phyloP scores from a whole-genome alignment of 1,284 basidiomycete genomes.

The Moesziomyces sp. region DNA sequence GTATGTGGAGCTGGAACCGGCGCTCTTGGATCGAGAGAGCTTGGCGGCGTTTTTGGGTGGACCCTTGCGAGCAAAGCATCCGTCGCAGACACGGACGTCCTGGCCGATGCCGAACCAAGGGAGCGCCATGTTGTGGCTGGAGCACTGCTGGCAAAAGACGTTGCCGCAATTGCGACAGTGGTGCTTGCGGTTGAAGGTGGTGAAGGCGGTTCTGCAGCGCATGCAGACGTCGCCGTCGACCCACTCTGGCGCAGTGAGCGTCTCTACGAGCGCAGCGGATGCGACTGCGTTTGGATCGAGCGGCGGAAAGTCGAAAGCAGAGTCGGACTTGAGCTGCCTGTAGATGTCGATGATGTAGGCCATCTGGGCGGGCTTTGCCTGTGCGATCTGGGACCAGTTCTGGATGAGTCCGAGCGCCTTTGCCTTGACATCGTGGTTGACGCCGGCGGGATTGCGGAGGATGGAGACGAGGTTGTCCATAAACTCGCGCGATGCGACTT shows the following conservation, averaged over 20 bases:
- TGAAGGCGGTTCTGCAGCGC: slow-evolving; percentile 89
- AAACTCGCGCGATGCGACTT: slow-evolving; percentile 79
- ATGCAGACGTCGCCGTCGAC: slow-evolving; percentile 94
- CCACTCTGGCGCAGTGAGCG: slow-evolving; percentile 83
- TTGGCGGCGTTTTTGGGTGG: slow-evolving; percentile 53
- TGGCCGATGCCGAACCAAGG: slow-evolving; percentile 95
- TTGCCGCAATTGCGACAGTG: slow-evolving; percentile 98
- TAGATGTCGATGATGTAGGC: slow-evolving; percentile 65
- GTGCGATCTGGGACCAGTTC: slow-evolving; percentile 91
- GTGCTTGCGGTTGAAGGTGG: slow-evolving; percentile 96
- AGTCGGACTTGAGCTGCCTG: slow-evolving; percentile 65
- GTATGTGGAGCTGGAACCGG: slow-evolving; percentile 29
- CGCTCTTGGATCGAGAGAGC: slow-evolving; percentile 47
- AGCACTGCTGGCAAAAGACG: slow-evolving; percentile 95
- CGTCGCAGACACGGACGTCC: slow-evolving; percentile 93
- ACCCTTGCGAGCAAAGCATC: slow-evolving; percentile 72
- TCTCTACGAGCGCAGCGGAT: slow-evolving; percentile 63
- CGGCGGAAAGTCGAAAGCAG: slow-evolving; percentile 80
- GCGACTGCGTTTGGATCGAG: slow-evolving; percentile 75
- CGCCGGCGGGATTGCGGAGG: slow-evolving; percentile 73
- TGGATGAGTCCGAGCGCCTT: slow-evolving; percentile 84
- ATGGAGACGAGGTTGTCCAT: slow-evolving; percentile 90
- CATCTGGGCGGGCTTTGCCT: slow-evolving; percentile 76
- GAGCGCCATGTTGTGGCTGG: slow-evolving; percentile 82
- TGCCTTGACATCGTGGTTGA: slow-evolving; percentile 85